A percentile compares a stretch with the other conserved stretches of the same genome.
phyloP scores from a whole-genome alignment of 306 rosid species.

The Dryas drummondii region DNA sequence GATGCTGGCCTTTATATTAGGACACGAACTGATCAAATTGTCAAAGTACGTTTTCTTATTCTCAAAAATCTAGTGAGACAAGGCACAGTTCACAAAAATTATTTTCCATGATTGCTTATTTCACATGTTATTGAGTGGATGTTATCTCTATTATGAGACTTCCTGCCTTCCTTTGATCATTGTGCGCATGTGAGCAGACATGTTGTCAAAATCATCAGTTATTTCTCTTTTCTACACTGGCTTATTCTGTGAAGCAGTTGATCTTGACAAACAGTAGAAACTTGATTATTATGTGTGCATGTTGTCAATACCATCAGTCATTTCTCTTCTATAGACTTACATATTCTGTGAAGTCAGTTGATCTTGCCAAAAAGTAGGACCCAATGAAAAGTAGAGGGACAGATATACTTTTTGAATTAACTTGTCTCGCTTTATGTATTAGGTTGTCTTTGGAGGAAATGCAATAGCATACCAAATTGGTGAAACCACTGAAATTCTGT shows the following conservation, averaged over 20 bases:
- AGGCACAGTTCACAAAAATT: neutral
- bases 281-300: too few species aligned
- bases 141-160: neutral
- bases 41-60: constrained; percentile 58
- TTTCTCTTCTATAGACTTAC: too few species aligned
- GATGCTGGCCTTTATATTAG: constrained; percentile 82
- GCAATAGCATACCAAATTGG: constrained; percentile 97
- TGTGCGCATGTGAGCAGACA: too few species aligned
- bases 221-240: neutral
- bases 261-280: neutral
- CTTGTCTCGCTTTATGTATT: constrained; percentile 8
- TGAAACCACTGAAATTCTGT: constrained; percentile 88
- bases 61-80: constrained; percentile 22
- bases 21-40: constrained; percentile 76
- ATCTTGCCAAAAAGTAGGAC: neutral
- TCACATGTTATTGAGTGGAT: neutral
- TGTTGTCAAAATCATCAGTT: neutral
- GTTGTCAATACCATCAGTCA: too few species aligned
- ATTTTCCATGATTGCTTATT: neutral
- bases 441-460: constrained; percentile 82
- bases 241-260: neutral
- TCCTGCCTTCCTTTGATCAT: neutral
- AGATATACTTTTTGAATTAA: constrained; percentile 1
- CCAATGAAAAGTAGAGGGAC: neutral
- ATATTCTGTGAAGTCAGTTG: too few species aligned